A percentile compares a stretch with the other conserved stretches of the same genome.
Conservation (phyloP, 805 yeast species). For the Ogataea dorogensis region DNA sequence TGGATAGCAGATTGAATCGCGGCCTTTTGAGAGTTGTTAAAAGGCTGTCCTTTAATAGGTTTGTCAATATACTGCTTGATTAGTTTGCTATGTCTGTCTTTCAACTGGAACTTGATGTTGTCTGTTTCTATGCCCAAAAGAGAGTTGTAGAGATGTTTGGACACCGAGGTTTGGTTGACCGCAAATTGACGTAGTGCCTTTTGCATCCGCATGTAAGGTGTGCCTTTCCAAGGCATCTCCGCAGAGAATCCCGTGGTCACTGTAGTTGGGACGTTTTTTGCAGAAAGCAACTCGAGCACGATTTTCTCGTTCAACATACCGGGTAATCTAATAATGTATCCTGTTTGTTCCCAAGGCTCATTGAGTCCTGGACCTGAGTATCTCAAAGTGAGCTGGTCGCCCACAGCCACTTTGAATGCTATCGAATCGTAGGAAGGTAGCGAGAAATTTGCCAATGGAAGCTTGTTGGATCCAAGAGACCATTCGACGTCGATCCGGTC, state of each 20-base stretch:
- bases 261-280: constrained; percentile 56
- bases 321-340: constrained; percentile 72
- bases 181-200: constrained; percentile 73
- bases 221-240: constrained; percentile 87
- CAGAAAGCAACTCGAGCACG: constrained; percentile 62
- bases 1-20: constrained; percentile 71
- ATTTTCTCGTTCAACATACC: constrained; percentile 62
- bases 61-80: constrained; percentile 44
- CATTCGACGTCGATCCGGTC: constrained; percentile 72
- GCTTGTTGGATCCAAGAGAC: constrained; percentile 64
- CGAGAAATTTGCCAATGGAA: constrained; percentile 66
- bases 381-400: constrained; percentile 75
- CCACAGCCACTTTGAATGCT: constrained; percentile 71
- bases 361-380: constrained; percentile 52
- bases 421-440: constrained; percentile 65
- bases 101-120: constrained; percentile 57
- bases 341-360: constrained; percentile 70
- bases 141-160: constrained; percentile 72
- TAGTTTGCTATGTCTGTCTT: constrained; percentile 45
- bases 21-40: constrained; percentile 74
- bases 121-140: constrained; percentile 77
- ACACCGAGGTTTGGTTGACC: constrained; percentile 60
- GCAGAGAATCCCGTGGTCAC: constrained; percentile 69
- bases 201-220: constrained; percentile 82
- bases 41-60: constrained; percentile 45